phyloP scores from a whole-genome alignment of 305 asterid species.

The Caryopteris hybrid region DNA sequence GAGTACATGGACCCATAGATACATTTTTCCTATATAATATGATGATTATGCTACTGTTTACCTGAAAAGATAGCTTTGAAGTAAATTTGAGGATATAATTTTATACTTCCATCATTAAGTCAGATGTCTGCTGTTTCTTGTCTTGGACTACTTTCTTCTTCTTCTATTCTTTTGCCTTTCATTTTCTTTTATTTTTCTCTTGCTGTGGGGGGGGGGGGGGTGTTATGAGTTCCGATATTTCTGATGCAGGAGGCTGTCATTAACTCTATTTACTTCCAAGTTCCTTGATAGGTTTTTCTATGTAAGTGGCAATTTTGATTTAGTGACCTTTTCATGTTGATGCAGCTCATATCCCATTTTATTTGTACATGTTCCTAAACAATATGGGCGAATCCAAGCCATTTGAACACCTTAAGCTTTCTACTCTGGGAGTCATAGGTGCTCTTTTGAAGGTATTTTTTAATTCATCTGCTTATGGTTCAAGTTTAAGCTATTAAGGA shows the following conservation, averaged over 20 bases:
- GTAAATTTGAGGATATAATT: not conserved
- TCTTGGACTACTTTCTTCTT: not conserved
- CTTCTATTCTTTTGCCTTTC: not conserved
- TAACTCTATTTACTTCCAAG: not conserved
- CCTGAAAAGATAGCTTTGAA: not conserved
- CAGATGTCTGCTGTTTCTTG: not conserved
- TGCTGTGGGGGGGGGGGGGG: too few relatives aligned
- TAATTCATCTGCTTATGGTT: not conserved
- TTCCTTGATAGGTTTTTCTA: not conserved
- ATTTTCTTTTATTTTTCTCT: too few relatives aligned
- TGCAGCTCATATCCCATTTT: slow-evolving; percentile 30
- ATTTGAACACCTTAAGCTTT: slow-evolving; percentile 29
- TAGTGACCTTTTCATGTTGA: not conserved
- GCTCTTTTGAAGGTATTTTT: slow-evolving; percentile 33
- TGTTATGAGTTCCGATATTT: not conserved
- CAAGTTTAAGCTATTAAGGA: not conserved
- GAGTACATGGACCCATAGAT: too few relatives aligned
- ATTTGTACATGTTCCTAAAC: slow-evolving; percentile 23
- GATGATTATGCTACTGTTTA: not conserved
- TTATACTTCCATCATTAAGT: too few relatives aligned
- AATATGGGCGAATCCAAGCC: slow-evolving; percentile 12
- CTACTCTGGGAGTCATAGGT: slow-evolving; percentile 32
- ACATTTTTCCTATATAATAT: not conserved
- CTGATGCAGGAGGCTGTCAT: not conserved
- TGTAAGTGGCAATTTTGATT: not conserved